Conservation (phyloP, 2,329 filamentous ascomycete genomes). For the Fusarium pilosicola region DNA sequence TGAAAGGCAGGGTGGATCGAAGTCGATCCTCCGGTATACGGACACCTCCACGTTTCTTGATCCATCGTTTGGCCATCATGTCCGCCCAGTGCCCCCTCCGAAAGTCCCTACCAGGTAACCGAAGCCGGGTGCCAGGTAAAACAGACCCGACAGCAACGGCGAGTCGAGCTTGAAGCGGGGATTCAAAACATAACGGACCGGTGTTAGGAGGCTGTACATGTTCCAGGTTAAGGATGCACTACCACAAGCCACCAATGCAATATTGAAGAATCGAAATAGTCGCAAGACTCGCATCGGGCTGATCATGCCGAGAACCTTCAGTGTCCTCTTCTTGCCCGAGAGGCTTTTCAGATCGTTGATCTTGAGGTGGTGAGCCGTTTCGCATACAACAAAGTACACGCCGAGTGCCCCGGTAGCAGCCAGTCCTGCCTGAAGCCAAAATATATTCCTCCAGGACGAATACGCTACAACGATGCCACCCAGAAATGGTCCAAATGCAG, state of each 20-base stretch:
- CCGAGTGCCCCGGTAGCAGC: constrained; percentile 68
- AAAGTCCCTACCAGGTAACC: constrained; percentile 77
- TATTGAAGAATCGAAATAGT: constrained; percentile 75
- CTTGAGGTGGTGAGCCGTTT: constrained; percentile 75
- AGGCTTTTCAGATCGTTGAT: constrained; percentile 70
- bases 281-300: constrained; percentile 73
- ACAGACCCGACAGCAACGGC: constrained; percentile 74
- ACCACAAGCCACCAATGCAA: constrained; percentile 68
- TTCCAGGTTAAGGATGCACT: constrained; percentile 77
- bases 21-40: constrained; percentile 77
- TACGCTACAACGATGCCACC: constrained; percentile 82
- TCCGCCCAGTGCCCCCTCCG: constrained; percentile 78
- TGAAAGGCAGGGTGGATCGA: constrained; percentile 65
- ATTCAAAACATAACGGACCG: constrained; percentile 78
- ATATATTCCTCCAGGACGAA: constrained; percentile 77
- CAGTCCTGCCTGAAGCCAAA: constrained; percentile 79
- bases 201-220: constrained; percentile 70
- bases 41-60: constrained; percentile 64
- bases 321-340: constrained; percentile 57
- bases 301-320: constrained; percentile 68
- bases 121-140: constrained; percentile 78
- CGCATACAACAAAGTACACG: constrained; percentile 74
- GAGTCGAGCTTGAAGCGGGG: constrained; percentile 75
- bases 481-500: constrained; percentile 75
- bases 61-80: constrained; percentile 71